A percentile compares a stretch with the other conserved stretches of the same genome.
Conservation (phyloP, 2,329 filamentous ascomycete genomes). For the Hypocrella siamensis region DNA sequence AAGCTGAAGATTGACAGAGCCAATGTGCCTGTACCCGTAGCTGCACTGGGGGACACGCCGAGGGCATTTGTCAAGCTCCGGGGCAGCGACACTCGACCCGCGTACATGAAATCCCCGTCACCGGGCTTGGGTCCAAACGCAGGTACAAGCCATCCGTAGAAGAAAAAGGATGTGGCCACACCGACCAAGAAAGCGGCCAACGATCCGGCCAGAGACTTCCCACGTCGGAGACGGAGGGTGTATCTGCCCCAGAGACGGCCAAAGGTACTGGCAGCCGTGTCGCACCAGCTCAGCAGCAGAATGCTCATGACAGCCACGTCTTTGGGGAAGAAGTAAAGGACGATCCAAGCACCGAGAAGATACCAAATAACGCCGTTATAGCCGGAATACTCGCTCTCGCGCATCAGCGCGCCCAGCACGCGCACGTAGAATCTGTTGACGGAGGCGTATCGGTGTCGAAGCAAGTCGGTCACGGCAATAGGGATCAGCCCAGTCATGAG, state of each 20-base stretch:
- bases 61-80: conserved; percentile 38
- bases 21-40: conserved; percentile 49
- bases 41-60: conserved; percentile 41
- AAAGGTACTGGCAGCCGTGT: conserved; percentile 91
- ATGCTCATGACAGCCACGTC: conserved; percentile 84
- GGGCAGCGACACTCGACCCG: conserved; percentile 59
- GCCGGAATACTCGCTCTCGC: conserved; percentile 82
- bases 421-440: conserved; percentile 83
- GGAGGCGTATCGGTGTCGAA: conserved; percentile 66
- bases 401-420: conserved; percentile 79
- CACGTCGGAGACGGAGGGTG: conserved; percentile 67
- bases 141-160: conserved; percentile 79
- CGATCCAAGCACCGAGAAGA: conserved; percentile 75
- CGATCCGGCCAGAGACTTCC: conserved; percentile 85
- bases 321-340: conserved; percentile 79
- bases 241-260: conserved; percentile 80
- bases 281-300: conserved; percentile 89
- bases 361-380: conserved; percentile 98
- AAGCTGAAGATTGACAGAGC: conserved; percentile 72
- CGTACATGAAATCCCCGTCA: conserved; percentile 63
- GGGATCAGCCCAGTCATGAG: conserved; percentile 70
- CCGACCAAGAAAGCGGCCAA: conserved; percentile 72
- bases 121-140: conserved; percentile 48
- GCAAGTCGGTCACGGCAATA: conserved; percentile 64
- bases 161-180: conserved; percentile 65